Conservation (phyloP, 177 flowering plant genomes). For the Vitis hybrid region DNA sequence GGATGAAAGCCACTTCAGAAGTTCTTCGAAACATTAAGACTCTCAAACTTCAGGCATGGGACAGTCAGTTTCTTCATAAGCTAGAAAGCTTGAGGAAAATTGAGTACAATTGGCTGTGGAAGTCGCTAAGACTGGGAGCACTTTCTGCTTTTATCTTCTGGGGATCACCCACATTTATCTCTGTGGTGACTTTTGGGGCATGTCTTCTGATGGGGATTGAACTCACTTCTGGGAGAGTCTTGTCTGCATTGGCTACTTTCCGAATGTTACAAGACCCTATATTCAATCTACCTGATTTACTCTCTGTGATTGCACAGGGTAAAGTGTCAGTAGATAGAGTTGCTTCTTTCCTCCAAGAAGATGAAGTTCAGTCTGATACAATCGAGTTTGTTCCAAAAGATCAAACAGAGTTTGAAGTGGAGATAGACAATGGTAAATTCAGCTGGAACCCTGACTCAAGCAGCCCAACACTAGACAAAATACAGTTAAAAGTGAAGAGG, state of each 20-base stretch:
- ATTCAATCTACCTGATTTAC: constrained; percentile 85
- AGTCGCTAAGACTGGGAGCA: constrained; percentile 61
- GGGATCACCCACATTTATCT: constrained; percentile 93
- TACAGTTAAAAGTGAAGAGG: constrained; percentile 61
- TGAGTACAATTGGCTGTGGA: constrained; percentile 81
- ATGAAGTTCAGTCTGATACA: constrained; percentile 69
- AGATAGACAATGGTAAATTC: constrained; percentile 64
- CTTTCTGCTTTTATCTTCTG: constrained; percentile 81
- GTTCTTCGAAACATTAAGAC: constrained; percentile 85
- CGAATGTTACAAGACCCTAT: constrained; percentile 96
- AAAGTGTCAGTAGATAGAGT: constrained; percentile 91
- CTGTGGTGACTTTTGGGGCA: constrained; percentile 74
- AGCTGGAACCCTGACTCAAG: constrained; percentile 70
- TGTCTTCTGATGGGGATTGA: constrained; percentile 78
- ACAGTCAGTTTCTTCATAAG: constrained; percentile 62
- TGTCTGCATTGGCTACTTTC: constrained; percentile 95
- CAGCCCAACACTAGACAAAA: constrained; percentile 58
- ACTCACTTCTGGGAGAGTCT: constrained; percentile 89
- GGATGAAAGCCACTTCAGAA: constrained; percentile 91
- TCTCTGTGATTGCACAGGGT: constrained; percentile 72
- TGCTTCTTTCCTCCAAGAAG: constrained; percentile 77
- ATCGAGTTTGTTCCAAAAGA: constrained; percentile 53
- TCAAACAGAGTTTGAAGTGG: constrained; percentile 49
- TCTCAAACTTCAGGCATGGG: constrained; percentile 97
- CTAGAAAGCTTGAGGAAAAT: constrained; percentile 58